These are phyloP conservation scores for Ormosia emarginata DNA, from an alignment of 306 rosid genomes.

Conservation along the genomic window DNA sequence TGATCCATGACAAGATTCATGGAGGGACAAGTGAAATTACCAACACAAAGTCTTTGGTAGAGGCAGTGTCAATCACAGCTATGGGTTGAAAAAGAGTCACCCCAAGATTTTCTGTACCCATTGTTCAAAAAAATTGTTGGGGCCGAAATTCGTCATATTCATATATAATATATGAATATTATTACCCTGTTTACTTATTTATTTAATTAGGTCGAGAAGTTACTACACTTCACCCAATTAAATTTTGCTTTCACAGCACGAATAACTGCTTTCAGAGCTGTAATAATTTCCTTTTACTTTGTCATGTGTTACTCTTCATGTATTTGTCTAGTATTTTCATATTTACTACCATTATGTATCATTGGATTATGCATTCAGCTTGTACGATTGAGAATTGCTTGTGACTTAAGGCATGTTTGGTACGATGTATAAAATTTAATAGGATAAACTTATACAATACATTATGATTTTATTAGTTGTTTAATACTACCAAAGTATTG, in stretches of 20 bases:
- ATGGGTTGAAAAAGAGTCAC: background rate
- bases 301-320: background rate
- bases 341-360: background rate
- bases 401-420: no score
- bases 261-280: background rate
- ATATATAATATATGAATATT: background rate
- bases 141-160: background rate
- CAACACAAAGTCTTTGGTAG: conserved; percentile 16
- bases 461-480: no score
- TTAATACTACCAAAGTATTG: no score
- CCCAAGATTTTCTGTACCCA: background rate
- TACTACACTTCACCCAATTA: background rate
- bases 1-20: background rate
- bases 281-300: background rate
- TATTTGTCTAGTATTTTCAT: background rate
- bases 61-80: conserved; percentile 37
- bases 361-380: background rate
- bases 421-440: no score
- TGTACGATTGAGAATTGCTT: background rate
- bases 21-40: conserved; percentile 1
- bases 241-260: background rate
- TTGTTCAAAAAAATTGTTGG: background rate
- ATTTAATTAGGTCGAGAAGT: background rate
- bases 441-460: no score
- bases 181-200: background rate